Percentiles rank a stretch among this genome's conserved stretches.
These are phyloP conservation scores for Xylariales sp. DNA, from an alignment of 2,329 filamentous ascomycete species.

Conservation along the genomic window DNA sequence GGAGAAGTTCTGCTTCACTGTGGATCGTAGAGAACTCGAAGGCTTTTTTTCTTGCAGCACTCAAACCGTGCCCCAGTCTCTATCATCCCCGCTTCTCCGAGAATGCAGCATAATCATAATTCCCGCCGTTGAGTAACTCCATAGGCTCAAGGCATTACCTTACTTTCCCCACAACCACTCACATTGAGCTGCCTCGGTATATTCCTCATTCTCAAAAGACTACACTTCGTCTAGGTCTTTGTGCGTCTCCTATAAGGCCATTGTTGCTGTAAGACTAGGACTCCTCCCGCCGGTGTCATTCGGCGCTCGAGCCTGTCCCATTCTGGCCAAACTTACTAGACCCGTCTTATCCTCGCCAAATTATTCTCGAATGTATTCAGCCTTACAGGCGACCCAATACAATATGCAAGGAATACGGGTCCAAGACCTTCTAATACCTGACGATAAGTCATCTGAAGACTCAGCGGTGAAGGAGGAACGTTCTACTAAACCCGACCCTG, in stretches of 20 bases:
- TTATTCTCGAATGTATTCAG: background rate
- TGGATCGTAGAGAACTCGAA: conserved; percentile 16
- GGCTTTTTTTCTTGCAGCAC: conserved; percentile 9
- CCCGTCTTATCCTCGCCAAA: background rate
- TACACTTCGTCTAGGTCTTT: background rate
- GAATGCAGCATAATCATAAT: conserved; percentile 25
- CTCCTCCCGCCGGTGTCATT: background rate
- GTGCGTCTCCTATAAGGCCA: conserved; percentile 4
- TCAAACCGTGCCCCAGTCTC: conserved; percentile 9
- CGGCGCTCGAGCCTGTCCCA: background rate
- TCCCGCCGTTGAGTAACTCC: conserved; percentile 18
- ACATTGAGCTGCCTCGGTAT: conserved; percentile 18
- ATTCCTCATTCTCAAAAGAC: conserved; percentile 10
- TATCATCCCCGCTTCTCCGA: conserved; percentile 33
- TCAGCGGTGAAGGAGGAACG: conserved; percentile 15
- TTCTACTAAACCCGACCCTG: background rate
- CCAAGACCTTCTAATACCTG: conserved; percentile 46
- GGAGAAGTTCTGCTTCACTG: conserved; percentile 8
- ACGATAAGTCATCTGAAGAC: conserved; percentile 30
- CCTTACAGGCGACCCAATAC: background rate
- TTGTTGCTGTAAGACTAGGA: background rate
- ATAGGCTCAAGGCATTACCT: conserved; percentile 24
- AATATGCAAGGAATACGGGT: conserved; percentile 48
- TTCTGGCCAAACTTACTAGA: background rate
- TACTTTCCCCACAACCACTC: conserved; percentile 27